Evolutionary conservation across 1,284 basidiomycete genomes (phyloP).

Genomic region (Ustilago loliicola): DNA sequence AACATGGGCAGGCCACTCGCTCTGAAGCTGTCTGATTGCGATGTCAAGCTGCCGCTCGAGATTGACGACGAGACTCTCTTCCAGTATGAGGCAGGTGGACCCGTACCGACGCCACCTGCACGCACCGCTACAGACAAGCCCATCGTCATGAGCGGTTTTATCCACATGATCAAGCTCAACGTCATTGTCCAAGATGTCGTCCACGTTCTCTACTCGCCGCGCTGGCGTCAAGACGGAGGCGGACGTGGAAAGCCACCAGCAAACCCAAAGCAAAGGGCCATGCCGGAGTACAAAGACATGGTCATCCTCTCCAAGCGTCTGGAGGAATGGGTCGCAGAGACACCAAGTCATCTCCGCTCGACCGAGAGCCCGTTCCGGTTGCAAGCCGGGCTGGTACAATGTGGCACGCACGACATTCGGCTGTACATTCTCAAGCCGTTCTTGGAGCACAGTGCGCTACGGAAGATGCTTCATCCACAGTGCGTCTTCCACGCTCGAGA

Average conservation of each 20-base stretch:
- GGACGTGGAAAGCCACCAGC: constrained; percentile 25
- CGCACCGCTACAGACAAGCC: constrained; percentile 31
- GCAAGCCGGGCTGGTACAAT: constrained; percentile 55
- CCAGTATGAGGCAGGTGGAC: constrained; percentile 37
- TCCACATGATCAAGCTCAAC: constrained; percentile 63
- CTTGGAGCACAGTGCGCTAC: constrained; percentile 51
- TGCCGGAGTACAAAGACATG: constrained; percentile 63
- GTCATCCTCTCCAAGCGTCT: constrained; percentile 52
- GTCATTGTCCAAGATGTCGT: constrained; percentile 60
- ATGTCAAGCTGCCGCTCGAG: constrained; percentile 56
- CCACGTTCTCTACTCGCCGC: constrained; percentile 50
- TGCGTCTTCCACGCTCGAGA: constrained; percentile 59
- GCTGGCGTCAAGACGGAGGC: constrained; percentile 37
- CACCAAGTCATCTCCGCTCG: constrained; percentile 47
- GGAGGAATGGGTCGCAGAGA: constrained; percentile 60
- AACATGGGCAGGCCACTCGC: constrained; percentile 63
- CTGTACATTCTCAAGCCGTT: constrained; percentile 67
- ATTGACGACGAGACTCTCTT: constrained; percentile 49
- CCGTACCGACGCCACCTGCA: constrained; percentile 18
- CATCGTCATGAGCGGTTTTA: constrained; percentile 55
- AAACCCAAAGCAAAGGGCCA: constrained; percentile 21
- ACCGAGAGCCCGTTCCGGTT: constrained; percentile 52
- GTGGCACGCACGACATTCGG: constrained; percentile 57
- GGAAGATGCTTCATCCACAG: constrained; percentile 61
- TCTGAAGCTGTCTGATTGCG: constrained; percentile 57